phyloP scores from a whole-genome alignment of 176 grass and related monocot species.

The Echinochloa phyllopogon region DNA sequence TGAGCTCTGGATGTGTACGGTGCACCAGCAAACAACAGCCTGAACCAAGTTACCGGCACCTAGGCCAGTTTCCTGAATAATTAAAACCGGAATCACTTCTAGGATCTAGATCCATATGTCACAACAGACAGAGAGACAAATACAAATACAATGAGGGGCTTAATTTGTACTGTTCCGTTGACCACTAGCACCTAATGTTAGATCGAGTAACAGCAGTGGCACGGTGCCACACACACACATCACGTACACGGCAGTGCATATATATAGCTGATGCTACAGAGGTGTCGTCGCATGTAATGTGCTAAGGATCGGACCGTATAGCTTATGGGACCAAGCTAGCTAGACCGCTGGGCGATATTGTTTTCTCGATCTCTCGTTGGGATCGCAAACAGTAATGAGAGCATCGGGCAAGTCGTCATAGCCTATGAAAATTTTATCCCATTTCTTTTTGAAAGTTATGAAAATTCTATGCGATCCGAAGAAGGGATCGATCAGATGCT shows the following conservation, averaged over 20 bases:
- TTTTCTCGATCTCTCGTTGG: neutral
- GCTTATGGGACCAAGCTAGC: neutral
- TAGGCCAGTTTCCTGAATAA: neutral
- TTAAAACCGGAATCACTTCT: neutral
- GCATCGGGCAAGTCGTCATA: neutral
- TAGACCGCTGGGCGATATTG: neutral
- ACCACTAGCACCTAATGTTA: neutral
- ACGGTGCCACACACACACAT: neutral
- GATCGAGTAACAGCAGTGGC: neutral
- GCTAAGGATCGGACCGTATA: neutral
- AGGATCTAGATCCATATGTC: neutral
- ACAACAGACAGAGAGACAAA: neutral
- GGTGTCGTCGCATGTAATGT: neutral
- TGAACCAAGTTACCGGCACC: no score
- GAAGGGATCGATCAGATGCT: neutral
- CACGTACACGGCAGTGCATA: neutral
- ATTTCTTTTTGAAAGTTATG: neutral
- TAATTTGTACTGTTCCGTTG: neutral
- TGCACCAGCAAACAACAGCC: neutral
- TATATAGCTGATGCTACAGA: neutral
- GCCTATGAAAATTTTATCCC: neutral
- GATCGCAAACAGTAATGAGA: neutral
- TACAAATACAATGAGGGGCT: neutral
- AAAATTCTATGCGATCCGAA: no score
- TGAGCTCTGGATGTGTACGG: neutral